Base-by-base conservation (phyloP, 2,329 filamentous ascomycete genomes). In the Keithomyces neogunnii region DNA sequence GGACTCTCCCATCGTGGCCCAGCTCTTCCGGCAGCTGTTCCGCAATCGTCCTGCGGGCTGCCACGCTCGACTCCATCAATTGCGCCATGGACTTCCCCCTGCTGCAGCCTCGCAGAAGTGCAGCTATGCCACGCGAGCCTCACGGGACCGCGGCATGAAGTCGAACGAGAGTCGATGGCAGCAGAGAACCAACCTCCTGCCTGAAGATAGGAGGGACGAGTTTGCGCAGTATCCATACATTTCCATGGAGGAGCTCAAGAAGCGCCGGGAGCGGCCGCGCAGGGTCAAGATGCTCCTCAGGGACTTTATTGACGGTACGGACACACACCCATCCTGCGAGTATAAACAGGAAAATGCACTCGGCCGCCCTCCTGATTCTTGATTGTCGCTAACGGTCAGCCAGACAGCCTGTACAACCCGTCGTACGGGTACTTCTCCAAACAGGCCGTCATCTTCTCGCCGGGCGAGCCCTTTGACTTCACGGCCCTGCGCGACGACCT, bases 361-460 rank as follows among this genome's bases (percentile, higher is more conserved):
- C 51, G 42, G 39, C 13, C 40, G 28, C 10, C 33, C 33, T 10
- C 33, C 33, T 19, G 19, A 19, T 19, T 19, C 19, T 19, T 7
- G 6, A 6, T 26, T 33, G 57, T 51, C 69, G 47, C 56, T 50
- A 9, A 39, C 1, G 3, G 33, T 4, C 5, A 6, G 35, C 3
- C 61, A 95, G 91, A 96, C 72, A 93, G 89, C 65, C 73, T 96
- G 11, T 97, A 97, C 67, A 96, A 97, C 64, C 90, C 90, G 0
- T 78, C 89, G 59, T 97, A 96, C 65, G 91, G 92, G 59, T 96
- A 96, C 73, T 96, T 96, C 69, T 91, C 90, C 50, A 96, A 95
- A 63, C 89, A 96, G 66, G 92, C 89, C 62, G 90, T 95, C 65
- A 96, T 99, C 69, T 99, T 99, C 74, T 88, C 83, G 35, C 89